phyloP scores from a whole-genome alignment of 2,329 filamentous ascomycete species.

The Trichoderma sp. region DNA sequence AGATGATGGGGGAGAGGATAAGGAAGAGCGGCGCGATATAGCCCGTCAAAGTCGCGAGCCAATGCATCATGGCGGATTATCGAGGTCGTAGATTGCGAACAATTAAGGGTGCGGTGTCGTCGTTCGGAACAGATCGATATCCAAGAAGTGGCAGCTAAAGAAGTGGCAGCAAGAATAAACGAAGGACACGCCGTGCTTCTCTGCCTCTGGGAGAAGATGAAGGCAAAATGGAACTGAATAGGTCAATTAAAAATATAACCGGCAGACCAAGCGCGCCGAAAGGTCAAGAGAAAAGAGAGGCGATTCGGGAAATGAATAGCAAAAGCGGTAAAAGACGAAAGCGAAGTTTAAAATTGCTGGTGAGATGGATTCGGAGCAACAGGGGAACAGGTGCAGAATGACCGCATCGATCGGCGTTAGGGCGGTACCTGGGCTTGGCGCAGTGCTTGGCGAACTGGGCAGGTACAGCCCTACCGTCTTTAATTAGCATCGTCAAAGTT shows the following conservation, averaged over 20 bases:
- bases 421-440: not conserved
- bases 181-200: not conserved
- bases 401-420: slow-evolving; percentile 12
- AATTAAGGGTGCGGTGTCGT: not conserved
- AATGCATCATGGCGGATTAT: slow-evolving; percentile 33
- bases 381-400: not conserved
- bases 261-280: not conserved
- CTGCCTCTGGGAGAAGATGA: not conserved
- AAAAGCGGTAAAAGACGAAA: slow-evolving; percentile 11
- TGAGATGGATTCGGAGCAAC: slow-evolving; percentile 9
- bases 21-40: slow-evolving; percentile 62
- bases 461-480: not conserved
- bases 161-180: not conserved
- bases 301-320: not conserved
- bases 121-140: not conserved
- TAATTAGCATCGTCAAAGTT: not conserved
- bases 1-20: slow-evolving; percentile 60
- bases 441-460: not conserved
- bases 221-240: not conserved
- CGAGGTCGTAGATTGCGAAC: not conserved
- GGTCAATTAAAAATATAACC: not conserved
- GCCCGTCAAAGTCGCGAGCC: slow-evolving; percentile 50
- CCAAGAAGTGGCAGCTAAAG: not conserved
- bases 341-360: slow-evolving; percentile 17
- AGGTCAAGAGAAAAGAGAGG: not conserved